Percentiles rank a stretch among this genome's conserved stretches.
Evolutionary conservation across 108 stramenopile species (phyloP).

Genomic region (Cylindrotheca fusiformis): DNA sequence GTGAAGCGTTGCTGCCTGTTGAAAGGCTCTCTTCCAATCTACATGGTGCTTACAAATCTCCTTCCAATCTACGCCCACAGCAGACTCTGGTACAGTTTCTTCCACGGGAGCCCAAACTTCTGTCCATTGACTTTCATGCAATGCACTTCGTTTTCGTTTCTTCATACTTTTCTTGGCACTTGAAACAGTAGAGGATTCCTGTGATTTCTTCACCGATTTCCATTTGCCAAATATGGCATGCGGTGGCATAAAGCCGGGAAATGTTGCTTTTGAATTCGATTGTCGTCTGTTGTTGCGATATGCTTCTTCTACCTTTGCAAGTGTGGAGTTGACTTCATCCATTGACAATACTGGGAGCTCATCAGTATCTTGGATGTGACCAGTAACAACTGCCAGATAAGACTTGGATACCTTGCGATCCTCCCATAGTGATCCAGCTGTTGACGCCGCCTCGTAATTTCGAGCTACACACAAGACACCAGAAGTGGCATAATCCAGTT

Average conservation of each 20-base stretch:
- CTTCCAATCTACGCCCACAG: conserved; percentile 16
- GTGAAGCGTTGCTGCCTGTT: conserved; percentile 31
- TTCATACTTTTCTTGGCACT: conserved; percentile 14
- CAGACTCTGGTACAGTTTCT: conserved; percentile 2
- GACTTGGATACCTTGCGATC: conserved; percentile 56
- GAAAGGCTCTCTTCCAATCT: conserved; percentile 24
- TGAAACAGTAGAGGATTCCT: no score
- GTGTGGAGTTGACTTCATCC: conserved; percentile 11
- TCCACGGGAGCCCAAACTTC: conserved; percentile 29
- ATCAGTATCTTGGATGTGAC: conserved; percentile 8
- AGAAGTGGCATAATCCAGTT: conserved; percentile 86
- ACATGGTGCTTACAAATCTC: conserved; percentile 16
- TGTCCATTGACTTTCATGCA: conserved; percentile 28
- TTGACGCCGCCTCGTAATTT: conserved; percentile 48
- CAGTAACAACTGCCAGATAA: conserved; percentile 73
- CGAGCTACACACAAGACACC: conserved; percentile 72
- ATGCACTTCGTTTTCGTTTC: neutral
- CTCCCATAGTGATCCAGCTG: conserved; percentile 57
- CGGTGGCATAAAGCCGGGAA: conserved; percentile 64
- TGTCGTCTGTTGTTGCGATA: conserved; percentile 45
- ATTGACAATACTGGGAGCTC: conserved; percentile 4
- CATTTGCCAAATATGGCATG: conserved; percentile 73
- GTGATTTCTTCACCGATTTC: conserved; percentile 33
- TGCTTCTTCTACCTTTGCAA: conserved; percentile 28
- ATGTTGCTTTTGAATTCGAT: conserved; percentile 40